Percentiles rank a stretch among this genome's conserved stretches.
phyloP scores from a whole-genome alignment of 2,329 filamentous ascomycete genomes.

The Peltaster fructicola region DNA sequence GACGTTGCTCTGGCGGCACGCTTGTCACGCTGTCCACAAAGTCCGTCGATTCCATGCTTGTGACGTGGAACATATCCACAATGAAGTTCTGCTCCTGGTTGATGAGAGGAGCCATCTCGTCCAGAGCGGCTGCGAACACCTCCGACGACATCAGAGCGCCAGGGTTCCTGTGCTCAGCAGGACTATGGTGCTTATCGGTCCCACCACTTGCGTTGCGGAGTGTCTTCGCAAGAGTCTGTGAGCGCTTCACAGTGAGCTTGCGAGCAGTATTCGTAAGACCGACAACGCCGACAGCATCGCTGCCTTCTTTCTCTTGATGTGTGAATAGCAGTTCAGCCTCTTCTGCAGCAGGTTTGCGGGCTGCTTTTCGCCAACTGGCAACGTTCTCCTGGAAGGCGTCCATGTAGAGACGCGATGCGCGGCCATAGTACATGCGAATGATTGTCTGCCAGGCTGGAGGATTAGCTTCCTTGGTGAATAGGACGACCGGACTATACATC shows the following conservation, averaged over 20 bases:
- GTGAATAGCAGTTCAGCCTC: constrained; percentile 55
- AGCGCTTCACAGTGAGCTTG: constrained; percentile 85
- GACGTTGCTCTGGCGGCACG: constrained; percentile 47
- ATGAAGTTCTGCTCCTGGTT: constrained; percentile 94
- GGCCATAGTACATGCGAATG: constrained; percentile 63
- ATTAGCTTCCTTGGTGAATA: constrained; percentile 79
- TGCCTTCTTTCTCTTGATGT: constrained; percentile 67
- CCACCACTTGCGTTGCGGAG: constrained; percentile 52
- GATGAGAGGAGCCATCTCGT: constrained; percentile 67
- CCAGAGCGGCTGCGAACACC: constrained; percentile 60
- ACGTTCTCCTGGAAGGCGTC: constrained; percentile 65
- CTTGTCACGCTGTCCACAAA: constrained; percentile 65
- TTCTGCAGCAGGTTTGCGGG: constrained; percentile 16
- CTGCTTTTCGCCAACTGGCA: constrained; percentile 45
- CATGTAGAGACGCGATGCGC: constrained; percentile 60
- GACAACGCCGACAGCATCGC: constrained; percentile 27
- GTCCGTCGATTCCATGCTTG: constrained; percentile 63
- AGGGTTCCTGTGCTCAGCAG: constrained; percentile 35
- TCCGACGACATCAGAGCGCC: constrained; percentile 47
- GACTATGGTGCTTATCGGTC: constrained; percentile 31
- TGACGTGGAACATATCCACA: constrained; percentile 90
- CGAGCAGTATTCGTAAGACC: constrained; percentile 56
- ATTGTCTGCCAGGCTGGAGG: constrained; percentile 63
- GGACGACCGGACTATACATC: constrained; percentile 72
- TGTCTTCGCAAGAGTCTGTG: constrained; percentile 65